Conservation (phyloP, 2,329 filamentous ascomycete species). For the Conoideocrella luteorostrata region DNA sequence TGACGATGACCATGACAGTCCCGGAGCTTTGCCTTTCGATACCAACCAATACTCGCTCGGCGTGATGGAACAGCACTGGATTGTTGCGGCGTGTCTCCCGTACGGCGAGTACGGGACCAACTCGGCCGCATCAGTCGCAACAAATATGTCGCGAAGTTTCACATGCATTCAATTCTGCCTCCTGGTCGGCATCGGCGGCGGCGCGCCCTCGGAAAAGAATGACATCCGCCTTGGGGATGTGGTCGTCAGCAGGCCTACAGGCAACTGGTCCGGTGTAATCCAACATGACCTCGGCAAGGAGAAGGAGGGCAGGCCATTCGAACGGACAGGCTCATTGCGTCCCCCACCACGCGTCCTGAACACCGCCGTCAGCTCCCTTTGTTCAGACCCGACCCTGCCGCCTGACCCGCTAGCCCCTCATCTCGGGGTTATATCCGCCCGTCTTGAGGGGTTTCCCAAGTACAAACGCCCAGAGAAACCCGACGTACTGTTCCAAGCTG, state of each 20-base stretch:
- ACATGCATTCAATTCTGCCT: background rate
- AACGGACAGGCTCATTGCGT: too few species aligned
- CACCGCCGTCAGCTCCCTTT: too few species aligned
- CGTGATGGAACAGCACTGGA: conserved; percentile 6
- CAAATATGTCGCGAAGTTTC: conserved; percentile 9
- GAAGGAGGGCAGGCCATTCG: too few species aligned
- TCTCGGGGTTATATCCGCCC: too few species aligned
- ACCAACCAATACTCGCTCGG: conserved; percentile 10
- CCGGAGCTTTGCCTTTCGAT: too few species aligned
- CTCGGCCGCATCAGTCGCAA: conserved; percentile 7
- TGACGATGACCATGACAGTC: background rate
- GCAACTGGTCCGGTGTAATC: conserved; percentile 11
- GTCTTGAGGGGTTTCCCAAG: too few species aligned
- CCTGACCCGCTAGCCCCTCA: too few species aligned
- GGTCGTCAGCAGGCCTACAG: conserved; percentile 11
- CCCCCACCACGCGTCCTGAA: too few species aligned
- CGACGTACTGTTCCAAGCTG: too few species aligned
- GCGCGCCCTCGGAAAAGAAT: conserved; percentile 2
- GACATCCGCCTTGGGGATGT: conserved; percentile 14
- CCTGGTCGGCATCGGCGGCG: background rate
- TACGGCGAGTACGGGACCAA: conserved; percentile 11
- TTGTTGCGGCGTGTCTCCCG: conserved; percentile 14
- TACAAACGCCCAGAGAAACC: too few species aligned
- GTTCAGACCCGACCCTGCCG: too few species aligned
- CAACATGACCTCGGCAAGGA: conserved; percentile 15